Evolutionary conservation across 805 yeast species (phyloP), one percentile per base, ranked within the genome.

Genomic region (Jamesozyma gamospora): DNA sequence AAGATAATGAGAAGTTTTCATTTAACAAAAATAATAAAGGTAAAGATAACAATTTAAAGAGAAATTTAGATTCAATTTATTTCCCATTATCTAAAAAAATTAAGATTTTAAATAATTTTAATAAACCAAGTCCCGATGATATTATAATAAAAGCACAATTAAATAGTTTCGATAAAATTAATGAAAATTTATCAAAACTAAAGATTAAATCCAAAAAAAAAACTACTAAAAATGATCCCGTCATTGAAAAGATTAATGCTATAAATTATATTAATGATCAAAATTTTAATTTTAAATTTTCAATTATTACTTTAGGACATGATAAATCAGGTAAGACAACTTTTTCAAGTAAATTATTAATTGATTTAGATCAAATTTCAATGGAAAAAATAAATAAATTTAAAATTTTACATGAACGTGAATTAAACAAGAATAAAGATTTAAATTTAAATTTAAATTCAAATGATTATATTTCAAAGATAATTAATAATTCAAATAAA

Each of bases 101-200:
- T 39, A 39, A 45, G 35, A 60, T 72, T 2, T 65, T 69, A 35
- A 52, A 67, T 34, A 80, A 76, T 48, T 85, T 85, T 48, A 56
- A 61, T 11, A 66, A 69, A 45, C 87, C 87, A 13, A 82, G 94
- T 49, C 96, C 96, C 4, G 96, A 88, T 62, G 95, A 86, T 52
- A 58, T 68, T 36, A 69, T 82, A 3, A 52, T 73, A 37, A 58
- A 63, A 31, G 85, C 86, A 1, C 92, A 82, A 56, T 62, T 64
- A 3, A 46, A 51, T 9, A 72, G 73, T 0, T 60, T 73, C 38
- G 62, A 63, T 14, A 56, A 61, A 17, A 60, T 63, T 2, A 40
- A 39, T 2, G 53, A 63, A 13, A 38, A 47, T 4, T 27, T 45
- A 9, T 27, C 40, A 4, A 34, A 32, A 10, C 21, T 45, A 26